A percentile compares a stretch with the other conserved stretches of the same genome.
phyloP scores from a whole-genome alignment of 805 yeast genomes.

The Saccharomycopsis fodiens region DNA sequence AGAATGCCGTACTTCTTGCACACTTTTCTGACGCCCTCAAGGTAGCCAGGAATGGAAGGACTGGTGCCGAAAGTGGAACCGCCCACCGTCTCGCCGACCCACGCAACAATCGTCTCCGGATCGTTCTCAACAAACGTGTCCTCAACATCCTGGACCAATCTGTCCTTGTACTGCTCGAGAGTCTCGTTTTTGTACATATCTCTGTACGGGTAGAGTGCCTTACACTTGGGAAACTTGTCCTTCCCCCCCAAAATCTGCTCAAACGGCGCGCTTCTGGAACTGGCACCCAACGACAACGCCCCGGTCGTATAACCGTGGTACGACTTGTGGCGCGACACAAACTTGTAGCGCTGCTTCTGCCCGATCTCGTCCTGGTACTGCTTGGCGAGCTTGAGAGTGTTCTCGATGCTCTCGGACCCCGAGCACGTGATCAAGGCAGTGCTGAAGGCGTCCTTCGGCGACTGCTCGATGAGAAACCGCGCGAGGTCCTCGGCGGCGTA shows the following conservation, averaged over 20 bases:
- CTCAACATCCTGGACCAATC: conserved; percentile 35
- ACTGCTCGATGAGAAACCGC: conserved; percentile 32
- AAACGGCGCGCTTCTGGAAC: conserved; percentile 30
- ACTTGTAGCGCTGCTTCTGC: conserved; percentile 33
- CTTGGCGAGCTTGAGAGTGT: conserved; percentile 50
- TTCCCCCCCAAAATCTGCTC: conserved; percentile 25
- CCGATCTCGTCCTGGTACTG: conserved; percentile 40
- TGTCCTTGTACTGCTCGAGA: conserved; percentile 32
- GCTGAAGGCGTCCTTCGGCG: conserved; percentile 33
- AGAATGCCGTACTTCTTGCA: conserved; percentile 46
- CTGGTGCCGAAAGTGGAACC: conserved; percentile 41
- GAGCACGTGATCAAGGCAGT: conserved; percentile 45
- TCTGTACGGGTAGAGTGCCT: conserved; percentile 30
- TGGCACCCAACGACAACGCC: conserved; percentile 35
- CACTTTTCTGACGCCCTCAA: conserved; percentile 37
- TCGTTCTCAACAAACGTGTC: conserved; percentile 35
- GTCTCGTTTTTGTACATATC: conserved; percentile 30
- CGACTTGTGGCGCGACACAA: conserved; percentile 36
- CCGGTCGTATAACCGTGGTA: conserved; percentile 46
- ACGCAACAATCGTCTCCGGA: conserved; percentile 37
- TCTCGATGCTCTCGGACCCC: conserved; percentile 67
- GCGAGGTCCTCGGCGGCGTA: conserved; percentile 37
- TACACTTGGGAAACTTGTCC: conserved; percentile 27
- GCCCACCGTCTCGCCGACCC: conserved; percentile 39
- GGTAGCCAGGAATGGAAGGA: conserved; percentile 39